phyloP scores from a whole-genome alignment of 2,329 filamentous ascomycete genomes.

The Tolypocladium tundrense region DNA sequence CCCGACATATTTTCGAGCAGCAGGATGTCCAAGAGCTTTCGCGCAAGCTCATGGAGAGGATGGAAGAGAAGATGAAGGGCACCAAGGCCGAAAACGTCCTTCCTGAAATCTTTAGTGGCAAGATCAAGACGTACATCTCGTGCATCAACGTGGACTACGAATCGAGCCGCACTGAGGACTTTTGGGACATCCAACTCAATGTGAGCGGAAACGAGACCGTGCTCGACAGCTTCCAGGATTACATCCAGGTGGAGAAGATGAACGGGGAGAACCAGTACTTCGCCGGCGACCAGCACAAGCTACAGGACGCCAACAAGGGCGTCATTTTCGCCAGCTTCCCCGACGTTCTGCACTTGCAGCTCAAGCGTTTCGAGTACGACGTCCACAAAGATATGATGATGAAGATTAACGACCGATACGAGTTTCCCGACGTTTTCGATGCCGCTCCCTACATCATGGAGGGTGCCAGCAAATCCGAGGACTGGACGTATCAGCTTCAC shows the following conservation, averaged over 20 bases:
- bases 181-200: slow-evolving; percentile 98
- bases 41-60: slow-evolving; percentile 90
- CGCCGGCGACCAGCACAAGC: slow-evolving; percentile 76
- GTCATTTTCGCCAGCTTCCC: slow-evolving; percentile 96
- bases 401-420: slow-evolving; percentile 93
- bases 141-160: slow-evolving; percentile 99
- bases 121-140: slow-evolving; percentile 97
- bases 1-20: slow-evolving; percentile 94
- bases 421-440: slow-evolving; percentile 77
- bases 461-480: slow-evolving; percentile 75
- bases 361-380: slow-evolving; percentile 98
- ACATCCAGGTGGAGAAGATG: slow-evolving; percentile 91
- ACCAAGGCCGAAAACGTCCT: slow-evolving; percentile 84
- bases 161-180: slow-evolving; percentile 90
- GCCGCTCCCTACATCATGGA: slow-evolving; percentile 80
- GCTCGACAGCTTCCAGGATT: slow-evolving; percentile 90
- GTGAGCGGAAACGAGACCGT: slow-evolving; percentile 89
- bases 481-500: slow-evolving; percentile 87
- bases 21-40: slow-evolving; percentile 97
- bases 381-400: slow-evolving; percentile 95
- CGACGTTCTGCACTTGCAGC: slow-evolving; percentile 83
- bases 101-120: slow-evolving; percentile 86
- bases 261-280: slow-evolving; percentile 98
- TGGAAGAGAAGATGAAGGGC: slow-evolving; percentile 97
- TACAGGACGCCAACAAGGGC: slow-evolving; percentile 95